A percentile compares a stretch with the other conserved stretches of the same genome.
These are phyloP conservation scores for Aspergillus homomorphus DNA, from an alignment of 495 filamentous ascomycete genomes.

Conservation along the genomic window DNA sequence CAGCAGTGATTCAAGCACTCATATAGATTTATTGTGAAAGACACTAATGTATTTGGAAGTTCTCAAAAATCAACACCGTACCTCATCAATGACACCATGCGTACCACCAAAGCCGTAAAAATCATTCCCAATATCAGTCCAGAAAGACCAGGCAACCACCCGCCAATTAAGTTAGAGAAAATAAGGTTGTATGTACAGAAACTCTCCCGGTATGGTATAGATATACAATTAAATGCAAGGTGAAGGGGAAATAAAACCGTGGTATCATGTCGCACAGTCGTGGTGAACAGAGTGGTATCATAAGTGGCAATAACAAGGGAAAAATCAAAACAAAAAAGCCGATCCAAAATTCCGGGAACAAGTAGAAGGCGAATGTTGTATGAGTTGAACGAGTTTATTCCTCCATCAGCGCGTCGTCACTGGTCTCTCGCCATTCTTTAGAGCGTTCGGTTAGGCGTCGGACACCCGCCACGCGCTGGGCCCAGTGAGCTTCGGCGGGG, in stretches of 20 bases:
- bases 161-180: neutral
- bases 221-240: slow-evolving; percentile 15
- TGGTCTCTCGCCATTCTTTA: slow-evolving; percentile 82
- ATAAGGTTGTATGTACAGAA: slow-evolving; percentile 1
- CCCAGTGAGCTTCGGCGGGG: slow-evolving; percentile 80
- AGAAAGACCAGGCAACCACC: neutral
- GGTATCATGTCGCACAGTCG: slow-evolving; percentile 43
- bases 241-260: slow-evolving; percentile 31
- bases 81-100: neutral
- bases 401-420: slow-evolving; percentile 80
- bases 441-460: slow-evolving; percentile 73
- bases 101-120: neutral
- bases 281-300: slow-evolving; percentile 50
- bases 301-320: slow-evolving; percentile 17
- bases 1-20: too few species aligned
- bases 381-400: slow-evolving; percentile 45
- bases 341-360: slow-evolving; percentile 4
- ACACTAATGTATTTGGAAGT: too few species aligned
- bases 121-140: neutral
- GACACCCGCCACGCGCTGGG: slow-evolving; percentile 71
- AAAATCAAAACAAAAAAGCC: slow-evolving; percentile 8
- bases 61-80: neutral
- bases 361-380: slow-evolving; percentile 9
- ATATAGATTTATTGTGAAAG: too few species aligned
- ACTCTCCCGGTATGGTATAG: slow-evolving; percentile 11